A percentile compares a stretch with the other conserved stretches of the same genome.
Evolutionary conservation across 345 rosid genomes (phyloP).

Genomic region (Erodium maritimum): DNA sequence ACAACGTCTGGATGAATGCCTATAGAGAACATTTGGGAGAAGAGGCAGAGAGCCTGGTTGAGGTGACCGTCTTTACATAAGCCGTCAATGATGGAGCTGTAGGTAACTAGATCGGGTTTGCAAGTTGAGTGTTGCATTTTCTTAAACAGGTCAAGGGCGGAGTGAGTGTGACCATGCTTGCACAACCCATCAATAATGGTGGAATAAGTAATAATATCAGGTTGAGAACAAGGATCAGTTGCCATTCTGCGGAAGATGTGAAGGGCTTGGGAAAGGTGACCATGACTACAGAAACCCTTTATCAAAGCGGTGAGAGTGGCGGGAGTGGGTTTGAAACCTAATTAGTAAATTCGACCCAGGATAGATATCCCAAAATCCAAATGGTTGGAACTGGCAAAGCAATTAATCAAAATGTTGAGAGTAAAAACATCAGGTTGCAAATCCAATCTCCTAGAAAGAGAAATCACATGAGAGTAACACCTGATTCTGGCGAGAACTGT

Average conservation of each 20-base stretch:
- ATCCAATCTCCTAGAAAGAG: neutral
- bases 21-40: neutral
- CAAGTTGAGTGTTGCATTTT: no score
- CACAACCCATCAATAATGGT: constrained; percentile 3
- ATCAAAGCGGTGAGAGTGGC: no score
- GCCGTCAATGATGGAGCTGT: constrained; percentile 1
- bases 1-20: no score
- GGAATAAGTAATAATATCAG: no score
- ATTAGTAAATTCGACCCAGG: neutral
- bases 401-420: no score
- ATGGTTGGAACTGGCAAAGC: constrained; percentile 1
- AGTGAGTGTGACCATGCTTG: neutral
- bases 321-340: no score
- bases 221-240: no score
- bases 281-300: no score
- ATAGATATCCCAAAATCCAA: constrained; percentile 4
- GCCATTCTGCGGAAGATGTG: no score
- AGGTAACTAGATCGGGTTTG: neutral
- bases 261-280: no score
- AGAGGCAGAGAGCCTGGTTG: constrained; percentile 1
- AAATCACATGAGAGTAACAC: neutral
- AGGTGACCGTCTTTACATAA: neutral
- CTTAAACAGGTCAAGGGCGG: constrained; percentile 2
- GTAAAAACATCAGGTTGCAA: neutral
- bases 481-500: no score